A percentile compares a stretch with the other conserved stretches of the same genome.
These are phyloP conservation scores for Suhomyces sp. DNA, from an alignment of 805 yeast species.

Conservation along the genomic window DNA sequence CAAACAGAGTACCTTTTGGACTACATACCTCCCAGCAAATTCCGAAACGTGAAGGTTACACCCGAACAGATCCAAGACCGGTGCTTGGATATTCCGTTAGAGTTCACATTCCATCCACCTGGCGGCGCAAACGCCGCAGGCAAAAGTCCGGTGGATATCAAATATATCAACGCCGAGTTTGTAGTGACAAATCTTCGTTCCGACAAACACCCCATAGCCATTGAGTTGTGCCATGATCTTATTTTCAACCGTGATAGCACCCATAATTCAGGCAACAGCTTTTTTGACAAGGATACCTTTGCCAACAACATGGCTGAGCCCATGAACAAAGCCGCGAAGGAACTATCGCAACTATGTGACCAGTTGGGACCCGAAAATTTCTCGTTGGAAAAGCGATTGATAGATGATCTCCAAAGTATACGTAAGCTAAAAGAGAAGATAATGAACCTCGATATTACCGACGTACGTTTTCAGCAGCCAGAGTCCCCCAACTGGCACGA, in stretches of 20 bases:
- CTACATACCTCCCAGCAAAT: conserved; percentile 25
- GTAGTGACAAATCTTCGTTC: conserved; percentile 32
- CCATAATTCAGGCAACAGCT: neutral
- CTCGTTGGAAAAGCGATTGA: conserved; percentile 26
- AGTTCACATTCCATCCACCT: conserved; percentile 12
- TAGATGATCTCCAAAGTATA: conserved; percentile 30
- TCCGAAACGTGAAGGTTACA: conserved; percentile 16
- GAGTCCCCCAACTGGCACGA: conserved; percentile 6
- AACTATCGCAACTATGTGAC: conserved; percentile 17
- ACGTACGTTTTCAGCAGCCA: neutral
- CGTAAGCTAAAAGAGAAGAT: conserved; percentile 24
- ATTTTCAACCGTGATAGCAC: conserved; percentile 21
- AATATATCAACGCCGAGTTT: conserved; percentile 23
- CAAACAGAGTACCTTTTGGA: conserved; percentile 3
- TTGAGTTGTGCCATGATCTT: conserved; percentile 37
- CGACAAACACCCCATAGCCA: conserved; percentile 32
- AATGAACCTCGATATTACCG: conserved; percentile 20
- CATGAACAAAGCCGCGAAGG: conserved; percentile 16
- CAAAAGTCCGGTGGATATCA: conserved; percentile 20
- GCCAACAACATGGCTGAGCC: conserved; percentile 21
- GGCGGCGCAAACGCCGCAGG: conserved; percentile 3
- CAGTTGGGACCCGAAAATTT: conserved; percentile 25
- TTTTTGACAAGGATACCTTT: conserved; percentile 22
- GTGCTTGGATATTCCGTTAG: conserved; percentile 23
- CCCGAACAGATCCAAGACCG: conserved; percentile 12